Conservation (phyloP, 441 rosid genomes). For the Gossypium trilobum region DNA sequence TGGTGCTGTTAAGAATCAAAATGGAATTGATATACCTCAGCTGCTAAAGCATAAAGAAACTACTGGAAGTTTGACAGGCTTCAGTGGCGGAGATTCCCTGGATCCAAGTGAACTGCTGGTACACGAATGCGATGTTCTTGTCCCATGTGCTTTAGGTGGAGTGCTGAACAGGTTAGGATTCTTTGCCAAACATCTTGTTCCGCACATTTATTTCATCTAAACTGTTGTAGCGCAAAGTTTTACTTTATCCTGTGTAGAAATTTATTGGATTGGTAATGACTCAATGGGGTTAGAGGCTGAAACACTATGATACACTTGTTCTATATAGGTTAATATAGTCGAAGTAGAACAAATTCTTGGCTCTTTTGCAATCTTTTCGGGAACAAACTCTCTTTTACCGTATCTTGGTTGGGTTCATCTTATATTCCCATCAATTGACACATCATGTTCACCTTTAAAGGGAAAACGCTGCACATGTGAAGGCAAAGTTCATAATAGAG, state of each 20-base stretch:
- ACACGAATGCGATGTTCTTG: constrained; percentile 89
- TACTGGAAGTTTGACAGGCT: constrained; percentile 49
- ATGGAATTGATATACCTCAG: constrained; percentile 61
- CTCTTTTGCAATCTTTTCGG: background rate
- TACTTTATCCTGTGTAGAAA: background rate
- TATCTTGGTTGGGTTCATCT: background rate
- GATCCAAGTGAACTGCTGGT: constrained; percentile 50
- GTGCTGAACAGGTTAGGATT: constrained; percentile 63
- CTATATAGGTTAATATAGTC: background rate
- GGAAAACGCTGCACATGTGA: constrained; percentile 85
- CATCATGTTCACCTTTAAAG: constrained; percentile 27
- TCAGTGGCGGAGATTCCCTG: constrained; percentile 65
- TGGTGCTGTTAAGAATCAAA: constrained; percentile 68
- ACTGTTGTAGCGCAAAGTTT: background rate
- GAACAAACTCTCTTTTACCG: too few relatives aligned
- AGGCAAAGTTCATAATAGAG: constrained; percentile 85
- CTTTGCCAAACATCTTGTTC: constrained; percentile 2
- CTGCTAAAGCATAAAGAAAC: constrained; percentile 53
- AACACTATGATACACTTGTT: background rate
- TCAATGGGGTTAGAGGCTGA: background rate
- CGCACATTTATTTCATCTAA: background rate
- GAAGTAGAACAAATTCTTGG: background rate
- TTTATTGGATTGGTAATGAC: background rate
- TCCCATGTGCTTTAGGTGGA: constrained; percentile 92
- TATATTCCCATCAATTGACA: background rate